These are phyloP conservation scores for Phytophthora chlamydospora DNA, from an alignment of 352 stramenopile species.

Conservation along the genomic window DNA sequence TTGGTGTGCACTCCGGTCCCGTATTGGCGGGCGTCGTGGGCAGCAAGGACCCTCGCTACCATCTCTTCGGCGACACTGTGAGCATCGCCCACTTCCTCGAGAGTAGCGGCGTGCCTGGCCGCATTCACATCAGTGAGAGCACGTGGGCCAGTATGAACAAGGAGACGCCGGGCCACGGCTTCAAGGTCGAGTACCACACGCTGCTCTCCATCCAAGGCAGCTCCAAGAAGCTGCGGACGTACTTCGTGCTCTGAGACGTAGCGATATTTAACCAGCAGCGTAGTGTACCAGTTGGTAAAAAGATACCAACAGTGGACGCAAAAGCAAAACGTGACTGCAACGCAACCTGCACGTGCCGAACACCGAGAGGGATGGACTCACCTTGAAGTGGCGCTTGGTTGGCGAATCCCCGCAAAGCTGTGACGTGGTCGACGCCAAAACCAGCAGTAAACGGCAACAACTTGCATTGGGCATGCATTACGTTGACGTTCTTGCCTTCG, in stretches of 20 bases:
- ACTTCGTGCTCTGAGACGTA: conserved; percentile 63
- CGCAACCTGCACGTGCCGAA: conserved; percentile 6
- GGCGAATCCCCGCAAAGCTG: too few species aligned
- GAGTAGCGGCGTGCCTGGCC: conserved; percentile 71
- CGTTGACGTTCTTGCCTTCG: too few species aligned
- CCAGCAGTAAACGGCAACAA: too few species aligned
- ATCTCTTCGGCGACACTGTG: conserved; percentile 87
- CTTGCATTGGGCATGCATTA: too few species aligned
- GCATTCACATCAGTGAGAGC: conserved; percentile 85
- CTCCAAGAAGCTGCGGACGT: conserved; percentile 80
- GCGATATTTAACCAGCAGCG: conserved; percentile 19
- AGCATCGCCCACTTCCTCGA: conserved; percentile 87
- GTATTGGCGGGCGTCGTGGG: conserved; percentile 88
- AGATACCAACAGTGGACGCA: too few species aligned
- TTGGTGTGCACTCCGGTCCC: conserved; percentile 83
- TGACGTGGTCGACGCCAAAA: too few species aligned
- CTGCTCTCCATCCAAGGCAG: conserved; percentile 76
- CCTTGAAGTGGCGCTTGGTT: too few species aligned
- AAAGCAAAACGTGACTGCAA: not conserved
- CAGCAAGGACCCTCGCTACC: conserved; percentile 82
- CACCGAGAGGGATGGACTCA: conserved; percentile 10
- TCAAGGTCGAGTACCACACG: conserved; percentile 88
- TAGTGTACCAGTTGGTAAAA: conserved; percentile 4
- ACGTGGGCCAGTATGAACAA: conserved; percentile 87
- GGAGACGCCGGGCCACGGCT: conserved; percentile 74